Conservation (phyloP, 805 yeast genomes). For the Helenozyma rhizophorensis region DNA sequence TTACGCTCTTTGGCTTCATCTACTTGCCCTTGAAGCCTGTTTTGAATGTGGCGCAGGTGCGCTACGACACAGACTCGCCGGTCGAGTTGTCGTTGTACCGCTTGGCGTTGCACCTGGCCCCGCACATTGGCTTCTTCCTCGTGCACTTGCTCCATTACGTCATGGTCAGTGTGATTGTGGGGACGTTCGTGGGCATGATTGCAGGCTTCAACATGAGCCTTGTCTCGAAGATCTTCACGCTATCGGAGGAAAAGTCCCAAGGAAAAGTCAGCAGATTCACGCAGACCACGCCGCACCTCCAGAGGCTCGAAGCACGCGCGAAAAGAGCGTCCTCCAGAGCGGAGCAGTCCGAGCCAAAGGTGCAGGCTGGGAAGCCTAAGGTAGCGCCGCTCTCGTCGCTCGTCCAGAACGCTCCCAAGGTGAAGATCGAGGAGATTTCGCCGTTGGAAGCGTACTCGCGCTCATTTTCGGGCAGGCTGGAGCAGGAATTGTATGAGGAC, state of each 20-base stretch:
- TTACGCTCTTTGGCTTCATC: constrained; percentile 12
- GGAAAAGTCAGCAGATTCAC: not conserved
- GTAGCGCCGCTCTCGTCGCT: no score
- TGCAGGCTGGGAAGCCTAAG: no score
- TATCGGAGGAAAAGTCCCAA: constrained; percentile 1
- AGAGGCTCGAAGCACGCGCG: not conserved
- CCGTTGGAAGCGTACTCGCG: no score
- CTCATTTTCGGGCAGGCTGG: not conserved
- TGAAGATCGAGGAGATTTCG: no score
- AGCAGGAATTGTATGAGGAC: constrained; percentile 11
- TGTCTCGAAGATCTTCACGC: constrained; percentile 3
- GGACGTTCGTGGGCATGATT: constrained; percentile 11
- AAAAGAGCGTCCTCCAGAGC: no score
- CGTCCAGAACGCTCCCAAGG: no score
- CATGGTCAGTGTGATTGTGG: constrained; percentile 14
- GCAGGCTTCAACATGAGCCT: constrained; percentile 14
- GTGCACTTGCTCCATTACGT: constrained; percentile 11
- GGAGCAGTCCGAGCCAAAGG: no score
- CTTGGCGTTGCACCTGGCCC: constrained; percentile 5
- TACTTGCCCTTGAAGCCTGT: constrained; percentile 15
- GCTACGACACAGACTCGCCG: constrained; percentile 10
- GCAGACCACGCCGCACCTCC: constrained; percentile 2
- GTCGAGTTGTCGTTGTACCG: constrained; percentile 14
- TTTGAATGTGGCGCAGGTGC: constrained; percentile 6
- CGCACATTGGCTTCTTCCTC: constrained; percentile 11